Conservation (phyloP, 805 yeast genomes). For the Cyberlindnera nakhonratchasimensis region DNA sequence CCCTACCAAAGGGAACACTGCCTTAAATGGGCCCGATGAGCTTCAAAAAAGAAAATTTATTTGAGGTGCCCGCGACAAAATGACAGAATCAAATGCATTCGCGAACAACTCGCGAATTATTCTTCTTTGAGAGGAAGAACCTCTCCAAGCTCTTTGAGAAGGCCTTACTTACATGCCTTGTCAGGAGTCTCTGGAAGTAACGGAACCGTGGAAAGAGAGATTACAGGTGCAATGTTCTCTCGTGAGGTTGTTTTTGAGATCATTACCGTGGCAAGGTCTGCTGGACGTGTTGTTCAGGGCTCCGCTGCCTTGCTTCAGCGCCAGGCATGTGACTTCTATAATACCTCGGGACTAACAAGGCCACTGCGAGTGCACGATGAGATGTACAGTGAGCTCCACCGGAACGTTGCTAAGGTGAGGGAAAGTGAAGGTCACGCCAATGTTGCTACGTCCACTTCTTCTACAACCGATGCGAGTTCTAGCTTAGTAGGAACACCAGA, state of each 20-base stretch:
- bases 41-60: conserved; percentile 3
- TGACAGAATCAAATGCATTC: conserved; percentile 4
- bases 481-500: background rate
- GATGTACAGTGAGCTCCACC: conserved; percentile 21
- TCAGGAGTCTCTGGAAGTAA: too few species aligned
- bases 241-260: conserved; percentile 22
- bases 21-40: too few species aligned
- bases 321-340: conserved; percentile 20
- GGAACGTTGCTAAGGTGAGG: conserved; percentile 12
- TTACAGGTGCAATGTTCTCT: conserved; percentile 4
- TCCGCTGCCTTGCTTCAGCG: conserved; percentile 10
- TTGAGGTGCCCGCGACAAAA: conserved; percentile 3
- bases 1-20: too few species aligned
- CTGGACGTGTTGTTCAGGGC: conserved; percentile 16
- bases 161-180: too few species aligned
- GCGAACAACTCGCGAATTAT: conserved; percentile 1
- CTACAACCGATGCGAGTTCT: background rate
- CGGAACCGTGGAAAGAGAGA: too few species aligned
- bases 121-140: background rate
- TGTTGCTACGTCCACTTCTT: conserved; percentile 3
- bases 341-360: conserved; percentile 23
- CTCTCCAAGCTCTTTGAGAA: too few species aligned
- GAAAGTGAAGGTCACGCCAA: background rate
- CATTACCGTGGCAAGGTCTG: conserved; percentile 19
- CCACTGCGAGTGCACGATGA: conserved; percentile 25